Percentiles rank a stretch among this genome's conserved stretches.
Evolutionary conservation across 108 stramenopile genomes (phyloP).

Genomic region (Fistulifera solaris): DNA sequence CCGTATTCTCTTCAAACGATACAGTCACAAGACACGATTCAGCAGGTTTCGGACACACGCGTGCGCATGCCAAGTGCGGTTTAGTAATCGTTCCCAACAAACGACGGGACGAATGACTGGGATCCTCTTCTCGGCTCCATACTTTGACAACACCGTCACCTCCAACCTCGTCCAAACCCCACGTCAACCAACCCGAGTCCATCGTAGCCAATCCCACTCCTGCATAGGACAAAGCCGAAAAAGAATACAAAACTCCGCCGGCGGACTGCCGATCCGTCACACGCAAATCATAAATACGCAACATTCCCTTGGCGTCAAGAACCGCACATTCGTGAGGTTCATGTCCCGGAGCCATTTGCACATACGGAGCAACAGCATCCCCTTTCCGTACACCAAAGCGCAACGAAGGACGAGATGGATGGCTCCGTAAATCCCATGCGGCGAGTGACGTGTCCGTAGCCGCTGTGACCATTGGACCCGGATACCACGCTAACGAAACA

Average conservation of each 20-base stretch:
- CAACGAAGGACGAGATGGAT: constrained; percentile 32
- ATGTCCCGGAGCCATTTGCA: constrained; percentile 45
- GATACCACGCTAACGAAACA: constrained; percentile 37
- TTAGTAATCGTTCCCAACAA: constrained; percentile 17
- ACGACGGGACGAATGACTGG: constrained; percentile 6
- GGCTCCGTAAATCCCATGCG: constrained; percentile 53
- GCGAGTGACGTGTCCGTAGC: constrained; percentile 38
- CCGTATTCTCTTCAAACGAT: constrained; percentile 3
- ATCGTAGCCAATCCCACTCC: constrained; percentile 57
- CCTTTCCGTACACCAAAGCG: constrained; percentile 28
- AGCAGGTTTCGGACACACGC: constrained; percentile 27
- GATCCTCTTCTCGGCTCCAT: constrained; percentile 26
- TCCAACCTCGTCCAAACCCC: constrained; percentile 49
- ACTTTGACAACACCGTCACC: constrained; percentile 48
- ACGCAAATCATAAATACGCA: constrained; percentile 59
- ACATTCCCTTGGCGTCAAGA: constrained; percentile 47
- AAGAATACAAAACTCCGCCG: constrained; percentile 13
- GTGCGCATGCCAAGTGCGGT: constrained; percentile 35
- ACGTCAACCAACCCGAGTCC: constrained; percentile 44
- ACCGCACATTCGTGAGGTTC: constrained; percentile 52
- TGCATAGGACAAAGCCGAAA: constrained; percentile 34
- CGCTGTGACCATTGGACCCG: constrained; percentile 25
- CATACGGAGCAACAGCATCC: constrained; percentile 12
- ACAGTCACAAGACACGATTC: constrained; percentile 26
- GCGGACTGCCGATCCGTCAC: constrained; percentile 25